Base-by-base conservation (phyloP, 495 filamentous ascomycete species). In the Rhizodiscina lignyota region DNA sequence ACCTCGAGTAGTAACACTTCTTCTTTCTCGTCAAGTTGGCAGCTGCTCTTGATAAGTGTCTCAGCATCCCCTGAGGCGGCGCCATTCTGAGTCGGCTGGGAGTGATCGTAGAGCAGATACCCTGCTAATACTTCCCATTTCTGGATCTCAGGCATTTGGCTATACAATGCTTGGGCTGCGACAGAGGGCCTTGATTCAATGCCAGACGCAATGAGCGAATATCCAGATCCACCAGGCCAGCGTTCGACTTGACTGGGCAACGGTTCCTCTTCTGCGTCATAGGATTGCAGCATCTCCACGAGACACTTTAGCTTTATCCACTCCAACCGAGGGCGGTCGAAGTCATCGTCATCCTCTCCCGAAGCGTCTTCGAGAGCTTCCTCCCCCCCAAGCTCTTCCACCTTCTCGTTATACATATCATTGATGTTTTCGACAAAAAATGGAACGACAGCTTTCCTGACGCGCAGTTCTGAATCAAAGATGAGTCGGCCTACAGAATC, bases 221-320 rank as follows among this genome's bases (percentile, higher is more conserved):
- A 61, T 37, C 30, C 55, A 43, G 37, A 42, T 24, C 41, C 35
- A 11, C 42, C 38, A 1, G 44, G 35, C 3, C 40, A 19, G 5
- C 39, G 32, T 17, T 50, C 49, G 4, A 58, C 47, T 19, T 55
- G 48, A 17, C 34, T 44, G 1, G 50, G 50, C 18, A 54, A 34
- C 27, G 53, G 60, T 21, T 66, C 64, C 21, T 64, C 60, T 31
- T 64, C 63, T 18, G 44, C 22, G 40, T 50, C 51, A 41, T 93
- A 96, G 3, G 69, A 61, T 12, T 75, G 64, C n/a, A 97, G 62
- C 11, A 79, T 74, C 50, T 93, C 85, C 1, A 72, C 79, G 3
- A 97, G 65, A 38, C 79, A 84, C 57, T 96, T 97, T 45, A 85
- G 75, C 44, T 77, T 83, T 38, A 96, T 70, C 89, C 89, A 97